Conservation (phyloP, 495 filamentous ascomycete genomes). For the Cercophora scortea region DNA sequence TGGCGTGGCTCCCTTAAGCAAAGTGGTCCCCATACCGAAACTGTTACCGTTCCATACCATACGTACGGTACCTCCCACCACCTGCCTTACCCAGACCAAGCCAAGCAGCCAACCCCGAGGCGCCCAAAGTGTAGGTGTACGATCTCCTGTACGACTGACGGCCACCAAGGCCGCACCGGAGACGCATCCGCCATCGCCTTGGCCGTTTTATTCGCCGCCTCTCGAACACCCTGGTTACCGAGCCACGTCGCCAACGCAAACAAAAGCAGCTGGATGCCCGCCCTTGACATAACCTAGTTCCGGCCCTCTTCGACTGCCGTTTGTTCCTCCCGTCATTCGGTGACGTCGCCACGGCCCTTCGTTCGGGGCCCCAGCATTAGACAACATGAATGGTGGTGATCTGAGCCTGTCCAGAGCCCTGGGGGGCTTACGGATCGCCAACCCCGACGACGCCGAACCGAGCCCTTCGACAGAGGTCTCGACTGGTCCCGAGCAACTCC, state of each 20-base stretch:
- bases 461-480: constrained; percentile 40
- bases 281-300: not conserved
- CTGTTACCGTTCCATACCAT: too few species aligned
- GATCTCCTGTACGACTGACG: not conserved
- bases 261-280: constrained; percentile 2
- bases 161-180: not conserved
- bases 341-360: constrained; percentile 6
- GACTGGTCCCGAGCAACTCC: constrained; percentile 19
- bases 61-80: too few species aligned
- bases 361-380: not conserved
- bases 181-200: not conserved
- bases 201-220: constrained; percentile 6
- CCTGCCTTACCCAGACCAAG: too few species aligned
- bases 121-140: too few species aligned
- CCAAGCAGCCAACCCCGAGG: not conserved
- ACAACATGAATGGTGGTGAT: constrained; percentile 79
- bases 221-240: not conserved
- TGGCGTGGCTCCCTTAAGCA: too few species aligned
- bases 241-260: not conserved
- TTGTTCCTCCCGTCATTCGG: not conserved
- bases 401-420: constrained; percentile 87
- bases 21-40: too few species aligned
- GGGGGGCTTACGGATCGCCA: constrained; percentile 93
- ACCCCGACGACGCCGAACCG: constrained; percentile 78
- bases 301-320: not conserved